phyloP scores from a whole-genome alignment of 2,329 filamentous ascomycete species.

The Plenodomus tracheiphilus region DNA sequence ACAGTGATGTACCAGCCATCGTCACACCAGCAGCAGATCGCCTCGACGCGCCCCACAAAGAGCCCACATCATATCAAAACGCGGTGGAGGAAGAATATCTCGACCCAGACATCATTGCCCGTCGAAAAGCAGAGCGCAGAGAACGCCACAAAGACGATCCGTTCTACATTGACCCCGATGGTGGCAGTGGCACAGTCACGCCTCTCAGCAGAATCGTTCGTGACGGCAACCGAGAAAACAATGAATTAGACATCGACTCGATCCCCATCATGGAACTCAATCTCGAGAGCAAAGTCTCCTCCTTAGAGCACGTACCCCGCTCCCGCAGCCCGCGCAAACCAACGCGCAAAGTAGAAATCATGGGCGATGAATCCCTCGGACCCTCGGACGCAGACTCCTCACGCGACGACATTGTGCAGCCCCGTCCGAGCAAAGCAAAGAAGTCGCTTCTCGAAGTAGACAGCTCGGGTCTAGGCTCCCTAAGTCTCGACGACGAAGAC shows the following conservation, averaged over 20 bases:
- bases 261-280: constrained; percentile 96
- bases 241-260: constrained; percentile 84
- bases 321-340: constrained; percentile 36
- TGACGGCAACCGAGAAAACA: constrained; percentile 66
- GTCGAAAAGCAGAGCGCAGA: constrained; percentile 73
- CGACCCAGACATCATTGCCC: constrained; percentile 73
- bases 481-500: constrained; percentile 62
- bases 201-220: constrained; percentile 75
- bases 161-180: constrained; percentile 76
- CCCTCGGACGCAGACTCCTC: constrained; percentile 35
- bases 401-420: constrained; percentile 36
- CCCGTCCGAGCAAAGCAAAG: constrained; percentile 47
- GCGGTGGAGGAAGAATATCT: constrained; percentile 58
- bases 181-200: constrained; percentile 66
- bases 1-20: constrained; percentile 17
- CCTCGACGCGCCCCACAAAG: constrained; percentile 44
- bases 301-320: constrained; percentile 21
- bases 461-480: constrained; percentile 75
- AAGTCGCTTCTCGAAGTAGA: constrained; percentile 81
- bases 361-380: constrained; percentile 53
- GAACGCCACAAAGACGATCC: constrained; percentile 91
- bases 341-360: constrained; percentile 49
- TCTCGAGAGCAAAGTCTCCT: constrained; percentile 55
- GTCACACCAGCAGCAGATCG: constrained; percentile 48
- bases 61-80: constrained; percentile 51